Evolutionary conservation across 2,329 filamentous ascomycete species (phyloP), one percentile per base, ranked within the genome.

Genomic region (Aspergillus fructus): DNA sequence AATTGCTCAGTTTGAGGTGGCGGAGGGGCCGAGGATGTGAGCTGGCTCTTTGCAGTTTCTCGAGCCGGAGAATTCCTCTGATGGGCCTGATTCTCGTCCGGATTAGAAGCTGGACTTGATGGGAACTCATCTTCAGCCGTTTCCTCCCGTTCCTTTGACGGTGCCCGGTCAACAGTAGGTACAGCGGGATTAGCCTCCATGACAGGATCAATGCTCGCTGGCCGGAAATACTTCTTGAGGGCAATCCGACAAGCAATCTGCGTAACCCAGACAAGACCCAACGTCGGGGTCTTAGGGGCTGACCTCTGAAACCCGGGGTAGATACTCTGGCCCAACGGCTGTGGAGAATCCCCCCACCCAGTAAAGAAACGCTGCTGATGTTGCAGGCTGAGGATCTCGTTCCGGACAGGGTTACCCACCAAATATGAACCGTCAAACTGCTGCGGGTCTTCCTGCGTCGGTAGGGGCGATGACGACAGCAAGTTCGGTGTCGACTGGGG

Each of bases 321-420:
- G 6, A 40, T 12, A 55, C 69, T 62, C 9, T 61, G 39, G 12
- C 56, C 58, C 1, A 65, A 53, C 24, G 58, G 61, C 15, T 62
- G 60, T 7, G 19, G 77, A 55, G 86, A 81, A 71, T 96, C 90
- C 21, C 93, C 92, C 93, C 94, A 97, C 62, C 94, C 93, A 4
- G 93, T 96, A 76, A 97, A 96, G 85, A 93, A 97, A 43, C 90
- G 85, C 72, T 97, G 91, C 74, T 97, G 93, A 74, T 97, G 90
- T 66, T 96, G 88, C 8, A 97, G 83, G 33, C 85, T 83, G 39
- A 97, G 80, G 0, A 87, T 85, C 12, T 85, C 81, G 42, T 70
- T 71, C 17, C 71, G 70, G 15, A 66, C 66, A 2, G 71, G 66
- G 40, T 74, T 59, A 67, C 74, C 47, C 69, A 82, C 45, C 70